Base-by-base conservation (phyloP, 257 asterid genomes). In the Fraxinus americana region DNA sequence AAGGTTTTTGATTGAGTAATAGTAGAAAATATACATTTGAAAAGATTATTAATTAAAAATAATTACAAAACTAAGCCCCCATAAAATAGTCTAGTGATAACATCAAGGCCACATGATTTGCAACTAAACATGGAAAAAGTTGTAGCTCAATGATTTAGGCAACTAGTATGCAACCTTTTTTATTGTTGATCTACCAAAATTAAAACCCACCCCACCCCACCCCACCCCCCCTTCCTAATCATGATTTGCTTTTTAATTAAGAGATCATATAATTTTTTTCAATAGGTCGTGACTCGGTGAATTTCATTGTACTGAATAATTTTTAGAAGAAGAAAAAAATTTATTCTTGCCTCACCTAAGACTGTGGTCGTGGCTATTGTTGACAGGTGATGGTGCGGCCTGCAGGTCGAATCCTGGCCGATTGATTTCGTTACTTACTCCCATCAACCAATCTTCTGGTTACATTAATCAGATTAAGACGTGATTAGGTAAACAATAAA, bases 401-500 rank as follows among this genome's bases (percentile, higher is more conserved):
- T 67, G 79, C 61, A 82, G 83, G n/a, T 77, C 80, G 45, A 86
- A 79, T 77, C 86, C 80, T 41, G 90, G 83, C 84, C 85, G 85
- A 82, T 81, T 87, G 76, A 81, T 85, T 79, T 82, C 79, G 27
- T 78, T 77, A 54, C 78, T 83, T 66, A 82, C 79, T 81, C 85
- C 91, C 83, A 83, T 88, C 82, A 90, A 72, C 91, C 93, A 88
- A 23, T 90, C 84, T 41, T 89, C 93, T 90, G 84, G 76, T 77
- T 69, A 9, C n/a, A 67, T 72, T 41, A 70, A 67, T 32, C 72
- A 73, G n/a, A 75, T 73, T 29, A 76, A 35, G 25, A 70, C 45
- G 72, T 67, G 54, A 71, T 59, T 69, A 79, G 38, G 32, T 69
- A 11, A 32, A 32, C 34, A 52, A 67, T 43, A 65, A 41, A 79